Conservation (phyloP, 768 basidiomycete species). For the Rhodotorula taiwanensis region DNA sequence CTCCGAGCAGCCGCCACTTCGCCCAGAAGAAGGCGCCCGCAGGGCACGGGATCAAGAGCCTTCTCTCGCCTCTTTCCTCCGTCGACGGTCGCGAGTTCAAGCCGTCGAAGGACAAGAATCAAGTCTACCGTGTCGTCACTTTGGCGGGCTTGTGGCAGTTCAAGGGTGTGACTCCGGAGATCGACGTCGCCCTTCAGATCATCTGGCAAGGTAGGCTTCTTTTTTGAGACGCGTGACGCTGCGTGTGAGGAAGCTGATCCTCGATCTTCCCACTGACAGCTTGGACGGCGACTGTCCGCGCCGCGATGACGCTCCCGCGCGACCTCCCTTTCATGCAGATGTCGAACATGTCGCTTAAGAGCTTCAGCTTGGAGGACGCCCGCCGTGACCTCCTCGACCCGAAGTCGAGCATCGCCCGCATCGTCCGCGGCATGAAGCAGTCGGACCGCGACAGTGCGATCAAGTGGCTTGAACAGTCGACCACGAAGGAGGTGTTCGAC, state of each 20-base stretch:
- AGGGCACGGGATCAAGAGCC: background rate
- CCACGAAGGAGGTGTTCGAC: background rate
- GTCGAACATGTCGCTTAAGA: background rate
- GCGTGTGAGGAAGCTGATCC: too few species aligned
- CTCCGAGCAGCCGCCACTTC: background rate
- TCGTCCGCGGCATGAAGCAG: too few species aligned
- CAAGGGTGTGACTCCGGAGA: conserved; percentile 5
- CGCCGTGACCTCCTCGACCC: too few species aligned
- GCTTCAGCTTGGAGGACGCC: background rate
- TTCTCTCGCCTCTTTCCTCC: background rate
- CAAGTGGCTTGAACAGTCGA: background rate
- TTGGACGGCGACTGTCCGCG: conserved; percentile 3
- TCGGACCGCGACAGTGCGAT: too few species aligned
- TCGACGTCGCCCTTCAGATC: conserved; percentile 1
- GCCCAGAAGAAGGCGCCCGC: background rate
- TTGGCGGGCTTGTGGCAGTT: conserved; percentile 3
- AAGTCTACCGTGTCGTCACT: background rate
- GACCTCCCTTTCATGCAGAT: background rate
- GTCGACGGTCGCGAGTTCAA: background rate
- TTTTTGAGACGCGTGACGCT: too few species aligned
- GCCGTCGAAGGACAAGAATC: background rate
- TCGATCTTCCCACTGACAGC: background rate
- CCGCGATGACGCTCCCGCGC: background rate
- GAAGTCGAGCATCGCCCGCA: too few species aligned
- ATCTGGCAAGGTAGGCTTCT: conserved; percentile 7